A percentile compares a stretch with the other conserved stretches of the same genome.
Evolutionary conservation across 352 stramenopile species (phyloP).

Genomic region (Halophytophthora polymorphica): DNA sequence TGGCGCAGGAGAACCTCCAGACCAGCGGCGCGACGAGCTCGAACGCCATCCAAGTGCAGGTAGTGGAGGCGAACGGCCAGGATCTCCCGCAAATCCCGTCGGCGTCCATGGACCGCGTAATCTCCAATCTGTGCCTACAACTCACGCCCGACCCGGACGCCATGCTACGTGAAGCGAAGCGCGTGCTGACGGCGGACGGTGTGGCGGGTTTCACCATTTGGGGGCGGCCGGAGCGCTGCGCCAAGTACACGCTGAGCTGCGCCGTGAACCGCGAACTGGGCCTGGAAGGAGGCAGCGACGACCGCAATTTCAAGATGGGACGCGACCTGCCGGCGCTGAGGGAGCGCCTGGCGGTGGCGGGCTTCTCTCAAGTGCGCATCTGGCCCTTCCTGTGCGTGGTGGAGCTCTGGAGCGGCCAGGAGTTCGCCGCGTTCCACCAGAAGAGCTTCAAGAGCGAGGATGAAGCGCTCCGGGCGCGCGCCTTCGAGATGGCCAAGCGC

Average conservation of each 20-base stretch:
- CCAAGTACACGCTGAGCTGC: slow-evolving; percentile 27
- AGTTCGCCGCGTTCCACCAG: slow-evolving; percentile 38
- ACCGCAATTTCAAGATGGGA: slow-evolving; percentile 43
- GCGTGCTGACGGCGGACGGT: slow-evolving; percentile 34
- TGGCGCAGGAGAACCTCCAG: slow-evolving; percentile 32
- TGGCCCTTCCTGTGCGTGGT: slow-evolving; percentile 50
- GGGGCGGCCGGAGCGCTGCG: slow-evolving; percentile 39
- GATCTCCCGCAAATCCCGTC: slow-evolving; percentile 27
- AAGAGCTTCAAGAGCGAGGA: slow-evolving; percentile 26
- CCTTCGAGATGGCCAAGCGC: slow-evolving; percentile 30
- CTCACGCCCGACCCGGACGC: slow-evolving; percentile 47
- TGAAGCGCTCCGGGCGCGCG: slow-evolving; percentile 21
- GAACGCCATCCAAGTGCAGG: slow-evolving; percentile 25
- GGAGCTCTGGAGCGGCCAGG: slow-evolving; percentile 43
- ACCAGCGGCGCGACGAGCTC: slow-evolving; percentile 1
- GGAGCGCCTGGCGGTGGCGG: slow-evolving; percentile 21
- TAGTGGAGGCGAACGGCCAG: slow-evolving; percentile 38
- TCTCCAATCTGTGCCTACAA: slow-evolving; percentile 51
- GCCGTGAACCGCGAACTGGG: slow-evolving; percentile 30
- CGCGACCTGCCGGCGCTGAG: slow-evolving; percentile 39
- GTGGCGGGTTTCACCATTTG: slow-evolving; percentile 61
- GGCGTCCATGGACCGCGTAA: slow-evolving; percentile 42
- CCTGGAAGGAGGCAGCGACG: slow-evolving; percentile 22
- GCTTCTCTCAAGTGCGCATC: slow-evolving; percentile 34
- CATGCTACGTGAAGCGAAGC: slow-evolving; percentile 39